Evolutionary conservation across 805 yeast species (phyloP), one percentile per base, ranked within the genome.

Genomic region (Priceomyces castillae): DNA sequence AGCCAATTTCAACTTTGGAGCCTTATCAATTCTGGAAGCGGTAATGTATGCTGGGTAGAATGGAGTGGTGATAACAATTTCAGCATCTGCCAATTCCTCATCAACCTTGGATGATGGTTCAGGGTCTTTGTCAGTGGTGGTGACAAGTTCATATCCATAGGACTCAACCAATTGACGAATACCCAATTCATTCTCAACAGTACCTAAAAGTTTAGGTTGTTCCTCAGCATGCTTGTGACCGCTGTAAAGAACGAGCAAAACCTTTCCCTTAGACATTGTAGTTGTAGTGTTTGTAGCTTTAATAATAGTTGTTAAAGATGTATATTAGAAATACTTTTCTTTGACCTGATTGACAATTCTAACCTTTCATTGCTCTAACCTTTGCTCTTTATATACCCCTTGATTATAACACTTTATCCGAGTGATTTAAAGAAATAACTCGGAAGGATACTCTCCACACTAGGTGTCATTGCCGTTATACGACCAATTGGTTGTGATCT

Each of bases 31-130:
- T 56, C 92, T 75, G 53, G 81, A 84, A 46, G 73, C 71, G 43
- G 83, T 77, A 60, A 86, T 73, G 64, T 86, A 86, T 30, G 82
- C 92, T 3, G 95, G 94, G 65, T 77, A 87, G 76, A 86, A 86
- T 3, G 95, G 94, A 10, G 92, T 85, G 33, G 90, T 80, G 64
- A 86, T 85, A 56, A 86, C 77, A 40, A 86, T 73, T 53, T 86
- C 94, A 4, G 90, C 86, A 47, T 82, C 89, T 38, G 72, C 77
- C 58, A 86, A 75, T 50, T 84, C 73, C 56, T 75, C 69, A 62
- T 86, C 94, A 38, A 86, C 76, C 30, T 59, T 73, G 2, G 84
- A 75, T 52, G 63, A 52, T 33, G 71, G 73, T 38, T 84, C 84
- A 1, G 70, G 69, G 44, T 85, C 95, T 62, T 86, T 86, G 62